phyloP scores from a whole-genome alignment of 768 basidiomycete genomes.

The Daedaleopsis sinensis region DNA sequence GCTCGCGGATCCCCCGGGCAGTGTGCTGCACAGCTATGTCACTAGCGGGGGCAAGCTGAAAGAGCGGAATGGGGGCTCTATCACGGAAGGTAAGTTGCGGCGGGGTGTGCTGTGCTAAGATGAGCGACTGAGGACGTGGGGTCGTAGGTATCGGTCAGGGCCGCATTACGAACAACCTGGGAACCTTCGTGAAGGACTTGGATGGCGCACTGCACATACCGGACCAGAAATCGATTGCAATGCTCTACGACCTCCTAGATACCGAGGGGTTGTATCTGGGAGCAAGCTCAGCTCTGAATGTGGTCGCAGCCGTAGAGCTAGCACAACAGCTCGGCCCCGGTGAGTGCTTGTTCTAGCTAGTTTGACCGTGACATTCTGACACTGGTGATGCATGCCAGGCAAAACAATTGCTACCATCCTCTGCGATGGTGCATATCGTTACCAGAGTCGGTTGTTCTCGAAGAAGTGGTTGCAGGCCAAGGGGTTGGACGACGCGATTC shows the following conservation, averaged over 20 bases:
- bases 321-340: constrained; percentile 87
- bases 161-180: constrained; percentile 89
- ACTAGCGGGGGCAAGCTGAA: constrained; percentile 75
- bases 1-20: constrained; percentile 97
- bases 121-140: neutral
- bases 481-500: constrained; percentile 76
- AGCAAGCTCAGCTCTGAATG: constrained; percentile 92
- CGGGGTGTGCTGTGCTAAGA: neutral
- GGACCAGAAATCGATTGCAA: constrained; percentile 87
- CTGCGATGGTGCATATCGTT: constrained; percentile 96
- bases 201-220: constrained; percentile 85
- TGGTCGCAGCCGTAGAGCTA: constrained; percentile 90
- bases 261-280: constrained; percentile 94
- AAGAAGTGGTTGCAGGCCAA: constrained; percentile 89
- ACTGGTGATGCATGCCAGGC: constrained; percentile 44
- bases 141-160: constrained; percentile 92
- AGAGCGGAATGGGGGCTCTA: constrained; percentile 84
- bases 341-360: constrained; percentile 26
- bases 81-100: constrained; percentile 77
- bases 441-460: constrained; percentile 95
- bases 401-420: constrained; percentile 87
- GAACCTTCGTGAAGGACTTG: constrained; percentile 75
- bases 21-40: constrained; percentile 84
- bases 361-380: constrained; percentile 1
- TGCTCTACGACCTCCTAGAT: constrained; percentile 92